Percentiles rank a stretch among this genome's conserved stretches.
These are phyloP conservation scores for Diaporthe destruens DNA, from an alignment of 2,329 filamentous ascomycete species.

Conservation along the genomic window DNA sequence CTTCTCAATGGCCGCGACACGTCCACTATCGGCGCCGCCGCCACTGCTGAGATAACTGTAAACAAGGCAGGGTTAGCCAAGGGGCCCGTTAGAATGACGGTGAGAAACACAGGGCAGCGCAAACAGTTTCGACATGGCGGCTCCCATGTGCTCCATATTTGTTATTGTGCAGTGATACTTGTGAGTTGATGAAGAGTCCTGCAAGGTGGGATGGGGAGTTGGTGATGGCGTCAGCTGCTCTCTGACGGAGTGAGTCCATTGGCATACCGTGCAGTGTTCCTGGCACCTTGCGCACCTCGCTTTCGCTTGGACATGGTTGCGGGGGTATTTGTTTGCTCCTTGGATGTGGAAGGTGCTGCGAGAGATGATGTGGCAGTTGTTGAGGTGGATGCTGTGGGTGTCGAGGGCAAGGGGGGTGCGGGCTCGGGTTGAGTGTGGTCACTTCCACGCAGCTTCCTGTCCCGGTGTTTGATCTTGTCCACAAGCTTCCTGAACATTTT, in stretches of 20 bases:
- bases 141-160: not conserved
- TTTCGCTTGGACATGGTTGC: constrained; percentile 27
- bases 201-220: not conserved
- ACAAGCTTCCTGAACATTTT: constrained; percentile 35
- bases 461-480: constrained; percentile 12
- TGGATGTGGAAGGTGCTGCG: not conserved
- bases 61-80: not conserved
- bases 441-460: not conserved
- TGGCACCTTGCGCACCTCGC: constrained; percentile 36
- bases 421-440: not conserved
- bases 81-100: not conserved
- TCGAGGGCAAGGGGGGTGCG: not conserved
- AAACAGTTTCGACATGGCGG: not conserved
- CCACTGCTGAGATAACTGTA: constrained; percentile 37
- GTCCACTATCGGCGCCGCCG: constrained; percentile 31
- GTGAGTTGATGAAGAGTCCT: not conserved
- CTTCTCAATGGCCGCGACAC: constrained; percentile 40
- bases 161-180: not conserved
- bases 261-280: constrained; percentile 37
- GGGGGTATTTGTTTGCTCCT: not conserved
- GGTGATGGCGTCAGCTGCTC: not conserved
- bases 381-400: not conserved
- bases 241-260: constrained; percentile 39
- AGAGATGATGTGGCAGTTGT: not conserved
- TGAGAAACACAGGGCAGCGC: not conserved